Percentiles rank a stretch among this genome's conserved stretches.
phyloP scores from a whole-genome alignment of 768 basidiomycete species.

The Crassisporium funariophilum region DNA sequence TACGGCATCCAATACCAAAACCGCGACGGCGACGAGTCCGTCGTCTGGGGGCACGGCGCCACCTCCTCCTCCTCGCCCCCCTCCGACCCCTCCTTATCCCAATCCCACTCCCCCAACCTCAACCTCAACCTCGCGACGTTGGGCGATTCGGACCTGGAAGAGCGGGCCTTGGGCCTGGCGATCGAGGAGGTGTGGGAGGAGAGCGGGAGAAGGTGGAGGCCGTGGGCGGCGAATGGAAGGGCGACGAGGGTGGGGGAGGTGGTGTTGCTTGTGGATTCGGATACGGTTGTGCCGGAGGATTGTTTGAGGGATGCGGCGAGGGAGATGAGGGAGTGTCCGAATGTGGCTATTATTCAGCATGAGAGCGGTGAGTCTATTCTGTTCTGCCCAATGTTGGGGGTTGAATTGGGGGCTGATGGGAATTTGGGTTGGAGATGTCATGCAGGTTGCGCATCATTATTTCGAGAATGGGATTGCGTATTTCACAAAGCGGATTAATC shows the following conservation, averaged over 20 bases:
- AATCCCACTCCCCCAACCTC: conserved; percentile 24
- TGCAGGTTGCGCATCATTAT: conserved; percentile 85
- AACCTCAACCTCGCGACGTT: conserved; percentile 12
- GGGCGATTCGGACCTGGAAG: conserved; percentile 57
- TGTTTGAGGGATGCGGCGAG: conserved; percentile 85
- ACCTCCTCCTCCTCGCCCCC: not conserved
- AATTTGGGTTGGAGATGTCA: conserved; percentile 51
- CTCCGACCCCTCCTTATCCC: conserved; percentile 8
- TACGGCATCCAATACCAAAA: conserved; percentile 72
- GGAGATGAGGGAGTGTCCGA: conserved; percentile 74
- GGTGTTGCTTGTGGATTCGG: conserved; percentile 78
- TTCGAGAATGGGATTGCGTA: conserved; percentile 89
- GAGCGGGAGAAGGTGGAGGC: conserved; percentile 49
- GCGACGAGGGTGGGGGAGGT: conserved; percentile 74
- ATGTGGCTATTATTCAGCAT: conserved; percentile 86
- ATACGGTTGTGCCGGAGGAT: conserved; percentile 79
- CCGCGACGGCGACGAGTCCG: conserved; percentile 58
- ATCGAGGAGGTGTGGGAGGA: conserved; percentile 72
- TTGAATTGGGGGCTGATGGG: not conserved
- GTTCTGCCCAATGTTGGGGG: conserved; percentile 6
- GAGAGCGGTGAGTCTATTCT: conserved; percentile 53
- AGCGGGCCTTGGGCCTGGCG: conserved; percentile 69
- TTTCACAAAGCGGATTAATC: conserved; percentile 82
- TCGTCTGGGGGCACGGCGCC: conserved; percentile 26
- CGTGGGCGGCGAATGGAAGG: conserved; percentile 77